Evolutionary conservation across 352 stramenopile genomes (phyloP).

Genomic region (Phytophthora citricola): DNA sequence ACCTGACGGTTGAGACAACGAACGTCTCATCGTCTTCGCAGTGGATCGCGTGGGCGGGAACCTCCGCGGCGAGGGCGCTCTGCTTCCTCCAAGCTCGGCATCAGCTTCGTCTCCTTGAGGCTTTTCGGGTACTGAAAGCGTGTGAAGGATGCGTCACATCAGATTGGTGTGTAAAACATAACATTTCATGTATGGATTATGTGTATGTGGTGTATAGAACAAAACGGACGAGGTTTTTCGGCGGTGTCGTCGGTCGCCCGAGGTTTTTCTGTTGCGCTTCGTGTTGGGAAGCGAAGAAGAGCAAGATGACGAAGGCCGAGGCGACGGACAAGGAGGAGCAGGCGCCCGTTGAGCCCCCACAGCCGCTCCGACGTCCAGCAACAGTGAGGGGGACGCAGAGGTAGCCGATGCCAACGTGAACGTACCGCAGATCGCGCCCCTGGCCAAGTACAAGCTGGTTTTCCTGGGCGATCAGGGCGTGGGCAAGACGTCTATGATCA

Average conservation of each 20-base stretch:
- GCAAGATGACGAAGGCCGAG: conserved; percentile 40
- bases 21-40: conserved; percentile 41
- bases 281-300: conserved; percentile 4
- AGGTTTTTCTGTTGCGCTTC: too few species aligned
- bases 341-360: conserved; percentile 4
- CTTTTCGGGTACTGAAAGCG: conserved; percentile 7
- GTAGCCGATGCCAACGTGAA: conserved; percentile 45
- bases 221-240: neutral
- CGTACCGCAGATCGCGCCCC: conserved; percentile 87
- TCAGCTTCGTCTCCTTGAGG: neutral
- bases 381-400: conserved; percentile 12
- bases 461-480: conserved; percentile 98
- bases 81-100: conserved; percentile 24
- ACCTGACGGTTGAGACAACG: conserved; percentile 3
- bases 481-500: conserved; percentile 99
- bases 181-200: neutral
- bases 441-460: conserved; percentile 96
- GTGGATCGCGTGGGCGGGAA: conserved; percentile 51
- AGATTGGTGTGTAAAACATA: too few species aligned
- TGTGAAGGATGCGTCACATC: too few species aligned
- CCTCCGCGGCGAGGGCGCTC: conserved; percentile 43
- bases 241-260: neutral
- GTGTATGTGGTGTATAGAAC: neutral
- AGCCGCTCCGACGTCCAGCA: neutral
- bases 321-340: conserved; percentile 24